These are phyloP conservation scores for Karstenula rhodostoma DNA, from an alignment of 2,329 filamentous ascomycete genomes.

Conservation along the genomic window DNA sequence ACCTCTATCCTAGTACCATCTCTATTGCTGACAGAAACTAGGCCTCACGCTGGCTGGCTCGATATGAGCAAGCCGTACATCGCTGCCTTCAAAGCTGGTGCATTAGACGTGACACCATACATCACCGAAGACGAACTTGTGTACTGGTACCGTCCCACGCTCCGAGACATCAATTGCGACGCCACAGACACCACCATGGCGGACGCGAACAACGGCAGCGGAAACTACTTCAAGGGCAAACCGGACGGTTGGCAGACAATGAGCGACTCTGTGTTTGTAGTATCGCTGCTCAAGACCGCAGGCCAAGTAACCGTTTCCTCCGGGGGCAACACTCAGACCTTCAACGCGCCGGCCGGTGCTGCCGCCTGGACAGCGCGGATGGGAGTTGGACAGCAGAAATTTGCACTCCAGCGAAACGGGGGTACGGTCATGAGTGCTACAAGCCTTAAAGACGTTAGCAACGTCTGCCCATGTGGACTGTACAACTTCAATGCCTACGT, in stretches of 20 bases:
- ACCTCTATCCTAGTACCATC: neutral
- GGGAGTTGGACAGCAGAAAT: constrained; percentile 58
- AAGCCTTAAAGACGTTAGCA: constrained; percentile 59
- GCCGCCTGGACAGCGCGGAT: constrained; percentile 56
- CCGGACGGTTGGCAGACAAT: constrained; percentile 59
- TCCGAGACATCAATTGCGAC: constrained; percentile 52
- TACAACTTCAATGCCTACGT: constrained; percentile 67
- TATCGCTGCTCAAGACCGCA: constrained; percentile 57
- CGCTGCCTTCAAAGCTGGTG: constrained; percentile 60
- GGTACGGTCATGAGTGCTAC: constrained; percentile 55
- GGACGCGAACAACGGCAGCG: constrained; percentile 31
- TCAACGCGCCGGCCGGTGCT: constrained; percentile 57
- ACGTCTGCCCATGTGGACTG: constrained; percentile 60
- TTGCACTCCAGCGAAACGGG: constrained; percentile 54
- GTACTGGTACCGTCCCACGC: constrained; percentile 65
- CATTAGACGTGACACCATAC: constrained; percentile 26
- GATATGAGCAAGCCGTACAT: constrained; percentile 65
- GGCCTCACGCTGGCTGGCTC: constrained; percentile 60
- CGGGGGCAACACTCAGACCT: constrained; percentile 53
- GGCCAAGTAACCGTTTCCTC: constrained; percentile 57
- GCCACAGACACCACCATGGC: constrained; percentile 56
- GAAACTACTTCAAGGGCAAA: constrained; percentile 11
- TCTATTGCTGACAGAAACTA: neutral
- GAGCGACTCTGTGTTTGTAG: constrained; percentile 61
- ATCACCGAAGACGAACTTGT: constrained; percentile 56